A percentile compares a stretch with the other conserved stretches of the same genome.
These are phyloP conservation scores for Stenogyne calaminthoides DNA, from an alignment of 305 asterid genomes.

Conservation along the genomic window DNA sequence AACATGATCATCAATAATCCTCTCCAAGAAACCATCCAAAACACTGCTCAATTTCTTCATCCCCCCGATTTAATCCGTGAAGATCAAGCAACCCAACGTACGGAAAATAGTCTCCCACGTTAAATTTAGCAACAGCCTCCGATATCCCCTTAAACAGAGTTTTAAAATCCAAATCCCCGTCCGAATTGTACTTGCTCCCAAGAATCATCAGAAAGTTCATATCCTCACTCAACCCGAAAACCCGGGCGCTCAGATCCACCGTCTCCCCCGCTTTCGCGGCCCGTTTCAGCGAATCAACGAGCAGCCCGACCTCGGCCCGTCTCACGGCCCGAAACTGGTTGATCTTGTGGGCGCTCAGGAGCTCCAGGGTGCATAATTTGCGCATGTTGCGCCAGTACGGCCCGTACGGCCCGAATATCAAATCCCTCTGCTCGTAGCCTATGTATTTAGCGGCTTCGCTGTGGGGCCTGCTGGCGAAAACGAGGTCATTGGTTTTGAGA, in stretches of 20 bases:
- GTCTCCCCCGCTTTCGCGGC: background rate
- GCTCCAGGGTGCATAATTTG: slow-evolving; percentile 38
- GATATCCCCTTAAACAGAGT: slow-evolving; percentile 30
- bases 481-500: slow-evolving; percentile 41
- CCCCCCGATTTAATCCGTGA: slow-evolving; percentile 39
- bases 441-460: slow-evolving; percentile 18
- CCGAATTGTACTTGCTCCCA: slow-evolving; percentile 42
- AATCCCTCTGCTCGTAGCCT: slow-evolving; percentile 22
- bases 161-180: slow-evolving; percentile 37
- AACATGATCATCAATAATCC: slow-evolving; percentile 31
- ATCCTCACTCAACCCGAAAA: slow-evolving; percentile 28
- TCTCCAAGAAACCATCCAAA: slow-evolving; percentile 28
- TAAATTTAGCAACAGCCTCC: slow-evolving; percentile 33
- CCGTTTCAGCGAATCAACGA: slow-evolving; percentile 30
- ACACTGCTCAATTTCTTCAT: slow-evolving; percentile 28
- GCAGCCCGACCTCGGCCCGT: slow-evolving; percentile 29
- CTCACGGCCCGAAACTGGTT: slow-evolving; percentile 38
- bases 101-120: slow-evolving; percentile 43
- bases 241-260: slow-evolving; percentile 37
- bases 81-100: slow-evolving; percentile 44
- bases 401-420: slow-evolving; percentile 32
- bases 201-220: slow-evolving; percentile 45
- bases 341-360: slow-evolving; percentile 32
- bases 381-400: too few species aligned
- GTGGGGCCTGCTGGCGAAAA: slow-evolving; percentile 39